Evolutionary conservation across 2,329 filamentous ascomycete species (phyloP).

Genomic region (Penicillium palitans): DNA sequence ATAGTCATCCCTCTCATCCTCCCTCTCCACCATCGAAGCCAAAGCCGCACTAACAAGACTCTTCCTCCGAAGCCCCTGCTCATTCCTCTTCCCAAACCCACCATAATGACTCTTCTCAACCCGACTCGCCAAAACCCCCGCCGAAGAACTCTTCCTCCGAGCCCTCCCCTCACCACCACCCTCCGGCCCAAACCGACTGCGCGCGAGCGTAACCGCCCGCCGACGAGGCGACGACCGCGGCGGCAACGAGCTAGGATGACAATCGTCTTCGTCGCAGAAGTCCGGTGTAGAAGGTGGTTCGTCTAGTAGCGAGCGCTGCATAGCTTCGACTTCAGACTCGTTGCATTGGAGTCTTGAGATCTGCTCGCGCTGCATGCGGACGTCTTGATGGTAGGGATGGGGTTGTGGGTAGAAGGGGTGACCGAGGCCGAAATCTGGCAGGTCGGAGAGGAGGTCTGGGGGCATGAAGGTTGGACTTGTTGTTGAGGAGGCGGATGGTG

Average conservation of each 20-base stretch:
- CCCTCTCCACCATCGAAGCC: slow-evolving; percentile 36
- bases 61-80: slow-evolving; percentile 39
- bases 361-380: slow-evolving; percentile 42
- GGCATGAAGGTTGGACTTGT: slow-evolving; percentile 35
- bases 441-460: slow-evolving; percentile 20
- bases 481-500: slow-evolving; percentile 55
- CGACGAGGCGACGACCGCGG: slow-evolving; percentile 36
- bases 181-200: slow-evolving; percentile 32
- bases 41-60: slow-evolving; percentile 43
- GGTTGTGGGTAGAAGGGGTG: neutral
- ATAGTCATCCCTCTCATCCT: slow-evolving; percentile 22
- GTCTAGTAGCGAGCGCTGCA: slow-evolving; percentile 18
- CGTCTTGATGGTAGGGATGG: slow-evolving; percentile 17
- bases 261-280: slow-evolving; percentile 31
- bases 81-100: slow-evolving; percentile 32
- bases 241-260: slow-evolving; percentile 42
- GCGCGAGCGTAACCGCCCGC: slow-evolving; percentile 30
- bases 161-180: slow-evolving; percentile 14
- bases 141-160: slow-evolving; percentile 33
- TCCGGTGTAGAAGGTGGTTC: neutral
- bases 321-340: slow-evolving; percentile 37
- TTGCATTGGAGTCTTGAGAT: slow-evolving; percentile 44
- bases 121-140: slow-evolving; percentile 28
- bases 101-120: slow-evolving; percentile 38
- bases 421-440: neutral